phyloP scores from a whole-genome alignment of 2,329 filamentous ascomycete genomes.

The Venturiaceae sp. region DNA sequence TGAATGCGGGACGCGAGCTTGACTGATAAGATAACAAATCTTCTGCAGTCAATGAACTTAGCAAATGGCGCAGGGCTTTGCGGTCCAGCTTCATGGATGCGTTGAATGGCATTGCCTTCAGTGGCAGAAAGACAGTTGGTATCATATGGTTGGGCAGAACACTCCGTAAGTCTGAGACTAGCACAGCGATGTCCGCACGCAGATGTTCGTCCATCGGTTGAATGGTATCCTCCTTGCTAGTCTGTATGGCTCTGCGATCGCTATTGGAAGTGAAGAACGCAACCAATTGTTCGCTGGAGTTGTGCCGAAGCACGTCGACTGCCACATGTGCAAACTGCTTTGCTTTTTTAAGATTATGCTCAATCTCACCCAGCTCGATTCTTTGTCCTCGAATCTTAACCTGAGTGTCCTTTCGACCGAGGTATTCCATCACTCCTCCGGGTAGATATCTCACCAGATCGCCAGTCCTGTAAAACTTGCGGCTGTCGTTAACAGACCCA shows the following conservation, averaged over 20 bases:
- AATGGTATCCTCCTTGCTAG: too few species aligned
- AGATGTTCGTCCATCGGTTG: too few species aligned
- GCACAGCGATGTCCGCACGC: too few species aligned
- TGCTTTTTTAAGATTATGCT: constrained; percentile 23
- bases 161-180: too few species aligned
- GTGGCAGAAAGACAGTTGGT: not conserved
- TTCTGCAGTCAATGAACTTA: not conserved
- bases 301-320: too few species aligned
- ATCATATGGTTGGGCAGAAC: not conserved
- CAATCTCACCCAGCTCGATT: constrained; percentile 84
- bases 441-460: constrained; percentile 76
- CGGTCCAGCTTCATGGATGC: not conserved
- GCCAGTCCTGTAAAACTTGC: constrained; percentile 69
- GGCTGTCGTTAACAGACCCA: constrained; percentile 45
- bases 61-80: not conserved
- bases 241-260: too few species aligned
- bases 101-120: not conserved
- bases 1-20: not conserved
- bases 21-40: not conserved
- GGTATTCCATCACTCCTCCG: constrained; percentile 73
- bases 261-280: too few species aligned
- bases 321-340: too few species aligned
- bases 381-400: constrained; percentile 84
- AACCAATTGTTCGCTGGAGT: too few species aligned
- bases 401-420: constrained; percentile 82